Conservation (phyloP, 2,329 filamentous ascomycete species). For the Trichoderma polysporum region DNA sequence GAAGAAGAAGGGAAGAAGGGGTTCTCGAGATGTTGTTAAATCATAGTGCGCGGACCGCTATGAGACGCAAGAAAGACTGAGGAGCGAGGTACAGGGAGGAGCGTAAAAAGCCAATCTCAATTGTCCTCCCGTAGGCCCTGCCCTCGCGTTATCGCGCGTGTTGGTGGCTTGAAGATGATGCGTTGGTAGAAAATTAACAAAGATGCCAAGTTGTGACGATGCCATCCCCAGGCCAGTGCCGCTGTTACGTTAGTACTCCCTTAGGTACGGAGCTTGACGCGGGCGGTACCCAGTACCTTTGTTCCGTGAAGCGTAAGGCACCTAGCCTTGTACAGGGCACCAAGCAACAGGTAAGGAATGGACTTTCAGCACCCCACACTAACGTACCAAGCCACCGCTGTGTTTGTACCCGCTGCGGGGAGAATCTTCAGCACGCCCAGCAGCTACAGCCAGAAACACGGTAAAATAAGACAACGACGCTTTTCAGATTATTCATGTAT, state of each 20-base stretch:
- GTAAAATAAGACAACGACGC: neutral
- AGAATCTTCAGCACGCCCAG: neutral
- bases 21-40: conserved; percentile 2
- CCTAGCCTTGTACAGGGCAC: neutral
- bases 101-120: neutral
- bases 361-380: neutral
- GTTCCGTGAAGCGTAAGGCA: neutral
- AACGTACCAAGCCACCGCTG: neutral
- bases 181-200: neutral
- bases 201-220: conserved; percentile 15
- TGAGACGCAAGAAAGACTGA: neutral
- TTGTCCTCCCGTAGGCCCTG: conserved; percentile 12
- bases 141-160: conserved; percentile 5
- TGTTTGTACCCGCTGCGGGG: neutral
- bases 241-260: neutral
- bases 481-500: neutral
- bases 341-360: neutral
- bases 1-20: neutral
- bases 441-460: neutral
- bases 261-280: neutral
- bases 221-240: neutral
- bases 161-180: neutral
- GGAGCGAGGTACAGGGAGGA: neutral
- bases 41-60: conserved; percentile 15
- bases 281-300: conserved; percentile 6